Conservation (phyloP, 352 stramenopile species). For the Thalassiosira hispida region DNA sequence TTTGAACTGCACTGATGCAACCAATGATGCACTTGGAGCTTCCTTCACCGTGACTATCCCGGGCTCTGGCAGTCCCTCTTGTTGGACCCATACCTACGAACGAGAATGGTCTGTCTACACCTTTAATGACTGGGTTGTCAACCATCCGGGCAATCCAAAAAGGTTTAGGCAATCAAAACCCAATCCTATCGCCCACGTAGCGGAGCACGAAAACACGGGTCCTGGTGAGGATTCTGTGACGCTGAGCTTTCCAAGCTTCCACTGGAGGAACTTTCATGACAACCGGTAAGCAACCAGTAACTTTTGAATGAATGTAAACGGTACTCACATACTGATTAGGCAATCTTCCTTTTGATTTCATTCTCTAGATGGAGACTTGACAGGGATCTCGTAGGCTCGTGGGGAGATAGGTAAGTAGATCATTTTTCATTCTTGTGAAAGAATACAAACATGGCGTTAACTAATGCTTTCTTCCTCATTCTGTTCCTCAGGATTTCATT, state of each 20-base stretch:
- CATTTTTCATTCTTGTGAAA: no score
- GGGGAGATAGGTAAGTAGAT: conserved; percentile 31
- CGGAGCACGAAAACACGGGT: conserved; percentile 38
- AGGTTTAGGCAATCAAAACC: conserved; percentile 32
- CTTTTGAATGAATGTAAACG: no score
- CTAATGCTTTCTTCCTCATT: not conserved
- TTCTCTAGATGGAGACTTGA: conserved; percentile 45
- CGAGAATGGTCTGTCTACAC: conserved; percentile 47
- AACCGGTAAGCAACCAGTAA: no score
- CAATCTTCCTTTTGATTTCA: no score
- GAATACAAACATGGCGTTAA: conserved; percentile 1
- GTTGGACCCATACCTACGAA: conserved; percentile 49
- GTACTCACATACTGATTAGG: no score
- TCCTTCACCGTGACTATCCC: conserved; percentile 51
- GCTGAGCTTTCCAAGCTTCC: conserved; percentile 36
- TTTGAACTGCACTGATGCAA: conserved; percentile 21
- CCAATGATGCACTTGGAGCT: conserved; percentile 24
- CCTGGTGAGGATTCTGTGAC: conserved; percentile 47
- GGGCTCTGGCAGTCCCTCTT: conserved; percentile 12
- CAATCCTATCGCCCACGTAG: conserved; percentile 42
- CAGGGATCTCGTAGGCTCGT: conserved; percentile 27
- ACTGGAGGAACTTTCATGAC: conserved; percentile 40
- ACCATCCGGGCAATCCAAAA: conserved; percentile 40
- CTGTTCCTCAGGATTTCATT: conserved; percentile 34
- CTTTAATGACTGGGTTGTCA: conserved; percentile 41